Percentiles rank a stretch among this genome's conserved stretches.
These are phyloP conservation scores for Carpinus viminea DNA, from an alignment of 306 rosid species.

Conservation along the genomic window DNA sequence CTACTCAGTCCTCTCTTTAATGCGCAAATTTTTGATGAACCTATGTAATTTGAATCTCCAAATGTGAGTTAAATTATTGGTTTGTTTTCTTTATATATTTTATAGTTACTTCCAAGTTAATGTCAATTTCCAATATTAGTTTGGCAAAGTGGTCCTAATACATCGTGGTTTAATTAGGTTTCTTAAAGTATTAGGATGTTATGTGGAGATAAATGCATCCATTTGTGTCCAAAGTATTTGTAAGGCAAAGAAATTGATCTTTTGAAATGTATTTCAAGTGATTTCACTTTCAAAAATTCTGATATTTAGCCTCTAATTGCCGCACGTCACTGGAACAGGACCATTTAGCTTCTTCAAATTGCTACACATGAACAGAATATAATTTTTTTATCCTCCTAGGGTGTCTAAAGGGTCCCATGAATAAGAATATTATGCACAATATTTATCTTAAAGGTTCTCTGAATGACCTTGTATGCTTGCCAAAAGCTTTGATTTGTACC, in stretches of 20 bases:
- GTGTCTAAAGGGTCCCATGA: neutral
- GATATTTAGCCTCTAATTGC: neutral
- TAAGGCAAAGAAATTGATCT: neutral
- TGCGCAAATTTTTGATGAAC: neutral
- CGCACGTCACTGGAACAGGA: neutral
- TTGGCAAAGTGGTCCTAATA: neutral
- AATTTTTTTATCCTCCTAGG: neutral
- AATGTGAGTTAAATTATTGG: neutral
- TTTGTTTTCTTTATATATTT: neutral
- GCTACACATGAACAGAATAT: neutral
- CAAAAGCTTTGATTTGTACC: neutral
- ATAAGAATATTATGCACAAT: neutral
- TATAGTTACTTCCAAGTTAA: neutral
- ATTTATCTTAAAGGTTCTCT: neutral
- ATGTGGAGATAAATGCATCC: neutral
- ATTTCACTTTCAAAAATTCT: neutral
- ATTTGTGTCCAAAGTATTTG: neutral
- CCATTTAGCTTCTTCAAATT: constrained; percentile 1
- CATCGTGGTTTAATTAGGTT: neutral
- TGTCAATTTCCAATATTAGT: constrained; percentile 5
- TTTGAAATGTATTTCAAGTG: neutral
- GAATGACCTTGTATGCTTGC: neutral
- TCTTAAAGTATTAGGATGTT: neutral
- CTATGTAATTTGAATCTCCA: neutral
- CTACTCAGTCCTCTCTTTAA: neutral